Base-by-base conservation (phyloP, 495 filamentous ascomycete species). In the Niebla homalea region DNA sequence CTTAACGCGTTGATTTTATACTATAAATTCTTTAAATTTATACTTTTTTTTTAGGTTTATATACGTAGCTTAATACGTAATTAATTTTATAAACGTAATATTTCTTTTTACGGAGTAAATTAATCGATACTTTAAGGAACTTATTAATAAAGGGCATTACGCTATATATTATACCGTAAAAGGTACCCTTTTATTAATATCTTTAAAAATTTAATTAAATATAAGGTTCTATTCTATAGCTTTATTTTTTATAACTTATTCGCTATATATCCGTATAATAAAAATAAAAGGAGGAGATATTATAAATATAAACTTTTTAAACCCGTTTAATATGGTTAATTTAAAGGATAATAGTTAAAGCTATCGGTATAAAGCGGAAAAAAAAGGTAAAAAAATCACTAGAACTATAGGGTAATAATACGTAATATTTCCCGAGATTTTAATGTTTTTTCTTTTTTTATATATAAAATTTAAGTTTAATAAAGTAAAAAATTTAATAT, bases 11-110 rank as follows among this genome's bases (percentile, higher is more conserved):
- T 26, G 36, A 32, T 18, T 36, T 2, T 19, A 1, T 41, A 47
- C 21, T 10, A 52, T 19, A 42, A 52, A 47, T 14, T 46, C 5
- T 39, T 52, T 39, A 4, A 52, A 40, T 40, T 47, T n/a, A 1
- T 25, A 35, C 15, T 35, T 47, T 52, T 16, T 46, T 15, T 47
- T 47, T 14, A 16, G n/a, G 11, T 16, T 16, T 47, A 47, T 32
- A 8, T 15, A 29, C n/a, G 15, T 47, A 32, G 15, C 15, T 12
- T 15, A 10, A 47, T 47, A 47, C 8, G 15, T 4, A 16, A n/a
- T 12, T n/a, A 20, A 29, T 3, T 29, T 5, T 25, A 29, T 29
- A 20, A 10, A 5, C 4, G 26, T 36, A 47, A 47, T 7, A 26
- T 26, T 26, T 26, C 25, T 7, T 26, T 26, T 7, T 7, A 7